phyloP scores from a whole-genome alignment of 2,329 filamentous ascomycete species.

The Pseudophaeomoniella oleicola region DNA sequence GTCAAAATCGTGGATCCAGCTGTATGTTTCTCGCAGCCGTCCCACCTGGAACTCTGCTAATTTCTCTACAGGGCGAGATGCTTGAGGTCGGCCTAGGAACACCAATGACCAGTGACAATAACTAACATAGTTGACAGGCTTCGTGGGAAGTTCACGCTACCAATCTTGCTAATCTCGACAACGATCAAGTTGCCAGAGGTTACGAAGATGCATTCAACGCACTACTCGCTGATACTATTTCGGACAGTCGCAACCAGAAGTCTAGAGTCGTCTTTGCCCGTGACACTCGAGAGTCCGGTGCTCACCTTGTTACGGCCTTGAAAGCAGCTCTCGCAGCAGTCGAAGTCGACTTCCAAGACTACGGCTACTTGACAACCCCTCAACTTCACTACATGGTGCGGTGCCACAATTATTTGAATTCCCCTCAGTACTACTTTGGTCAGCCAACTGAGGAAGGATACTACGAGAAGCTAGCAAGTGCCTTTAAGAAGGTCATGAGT shows the following conservation, averaged over 20 bases:
- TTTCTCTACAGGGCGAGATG: constrained; percentile 2
- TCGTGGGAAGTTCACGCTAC: constrained; percentile 90
- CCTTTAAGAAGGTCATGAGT: constrained; percentile 72
- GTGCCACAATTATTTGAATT: constrained; percentile 84
- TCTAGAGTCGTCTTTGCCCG: constrained; percentile 79
- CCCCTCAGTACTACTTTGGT: constrained; percentile 65
- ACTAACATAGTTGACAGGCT: constrained; percentile 26
- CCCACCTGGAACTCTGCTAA: constrained; percentile 1
- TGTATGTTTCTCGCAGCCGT: constrained; percentile 28
- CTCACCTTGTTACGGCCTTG: constrained; percentile 65
- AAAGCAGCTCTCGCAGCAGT: constrained; percentile 66
- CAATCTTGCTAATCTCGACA: constrained; percentile 68
- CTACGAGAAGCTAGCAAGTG: constrained; percentile 77
- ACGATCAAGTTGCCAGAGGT: constrained; percentile 59
- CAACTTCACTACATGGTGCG: constrained; percentile 94
- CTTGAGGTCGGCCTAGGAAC: constrained; percentile 3
- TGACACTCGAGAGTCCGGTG: constrained; percentile 86
- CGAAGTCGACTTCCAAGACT: constrained; percentile 62
- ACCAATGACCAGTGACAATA: too few relatives aligned
- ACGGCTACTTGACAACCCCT: constrained; percentile 87
- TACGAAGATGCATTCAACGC: constrained; percentile 63
- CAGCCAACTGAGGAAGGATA: constrained; percentile 82
- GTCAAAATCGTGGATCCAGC: constrained; percentile 94
- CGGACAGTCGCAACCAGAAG: constrained; percentile 44
- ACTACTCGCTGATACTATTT: constrained; percentile 45